These are phyloP conservation scores for Metahyphopichia silvanorum DNA, from an alignment of 805 yeast species.

Conservation along the genomic window DNA sequence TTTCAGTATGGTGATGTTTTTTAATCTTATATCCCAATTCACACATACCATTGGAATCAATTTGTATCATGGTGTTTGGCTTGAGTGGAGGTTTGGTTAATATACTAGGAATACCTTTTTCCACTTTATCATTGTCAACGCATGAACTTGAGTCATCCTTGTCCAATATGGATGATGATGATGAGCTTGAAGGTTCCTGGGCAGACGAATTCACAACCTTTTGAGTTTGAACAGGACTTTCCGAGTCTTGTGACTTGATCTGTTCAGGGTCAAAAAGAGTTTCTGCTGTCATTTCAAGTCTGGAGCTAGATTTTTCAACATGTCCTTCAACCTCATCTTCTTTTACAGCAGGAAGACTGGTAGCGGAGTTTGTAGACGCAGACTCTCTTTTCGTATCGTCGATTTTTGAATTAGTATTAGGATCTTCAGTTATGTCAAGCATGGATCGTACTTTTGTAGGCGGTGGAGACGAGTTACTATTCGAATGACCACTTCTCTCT, in stretches of 20 bases:
- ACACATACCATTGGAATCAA: slow-evolving; percentile 31
- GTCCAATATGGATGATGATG: background rate
- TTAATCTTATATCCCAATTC: slow-evolving; percentile 41
- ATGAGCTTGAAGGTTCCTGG: slow-evolving; percentile 1
- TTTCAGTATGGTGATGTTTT: slow-evolving; percentile 41
- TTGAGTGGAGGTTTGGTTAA: slow-evolving; percentile 3
- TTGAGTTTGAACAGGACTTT: too few relatives aligned
- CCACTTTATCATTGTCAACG: background rate
- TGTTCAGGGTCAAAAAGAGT: too few relatives aligned
- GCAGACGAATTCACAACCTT: too few relatives aligned
- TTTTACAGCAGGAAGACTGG: slow-evolving; percentile 8
- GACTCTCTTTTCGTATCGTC: background rate
- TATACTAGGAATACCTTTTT: background rate
- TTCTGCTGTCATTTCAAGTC: background rate
- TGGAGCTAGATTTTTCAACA: background rate
- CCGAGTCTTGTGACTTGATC: too few relatives aligned
- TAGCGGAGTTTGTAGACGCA: slow-evolving; percentile 1
- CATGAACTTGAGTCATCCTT: background rate
- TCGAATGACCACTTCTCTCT: background rate
- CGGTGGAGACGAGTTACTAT: slow-evolving; percentile 1
- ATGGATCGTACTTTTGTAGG: slow-evolving; percentile 22
- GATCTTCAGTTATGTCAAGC: slow-evolving; percentile 24
- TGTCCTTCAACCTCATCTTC: slow-evolving; percentile 5
- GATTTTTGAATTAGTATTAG: slow-evolving; percentile 1
- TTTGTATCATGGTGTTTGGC: slow-evolving; percentile 10